Evolutionary conservation across 768 basidiomycete species (phyloP).

Genomic region (Amanita subjunquillea): DNA sequence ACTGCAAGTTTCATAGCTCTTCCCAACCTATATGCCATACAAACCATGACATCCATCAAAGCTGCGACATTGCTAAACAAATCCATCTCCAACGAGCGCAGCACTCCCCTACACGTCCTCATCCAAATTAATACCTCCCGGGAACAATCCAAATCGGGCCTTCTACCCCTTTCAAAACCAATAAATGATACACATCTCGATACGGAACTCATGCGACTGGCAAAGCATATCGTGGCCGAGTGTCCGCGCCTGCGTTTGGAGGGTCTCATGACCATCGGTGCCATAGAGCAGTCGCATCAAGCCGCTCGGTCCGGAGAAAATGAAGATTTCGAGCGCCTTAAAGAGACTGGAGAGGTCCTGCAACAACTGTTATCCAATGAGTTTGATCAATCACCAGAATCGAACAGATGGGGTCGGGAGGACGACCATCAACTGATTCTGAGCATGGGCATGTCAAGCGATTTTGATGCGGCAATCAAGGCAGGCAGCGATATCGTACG

Average conservation of each 20-base stretch:
- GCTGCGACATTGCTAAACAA: conserved; percentile 74
- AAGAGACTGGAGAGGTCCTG: conserved; percentile 51
- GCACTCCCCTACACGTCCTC: conserved; percentile 63
- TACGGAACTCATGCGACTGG: conserved; percentile 56
- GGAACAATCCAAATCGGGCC: conserved; percentile 86
- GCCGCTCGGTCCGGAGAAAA: conserved; percentile 36
- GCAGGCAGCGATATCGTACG: conserved; percentile 83
- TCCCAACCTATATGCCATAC: conserved; percentile 79
- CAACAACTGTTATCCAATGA: conserved; percentile 29
- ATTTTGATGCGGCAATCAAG: conserved; percentile 79
- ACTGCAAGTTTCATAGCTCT: conserved; percentile 42
- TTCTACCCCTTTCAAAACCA: conserved; percentile 39
- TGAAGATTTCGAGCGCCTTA: conserved; percentile 68
- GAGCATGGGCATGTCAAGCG: conserved; percentile 97
- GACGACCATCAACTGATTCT: conserved; percentile 40
- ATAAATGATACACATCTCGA: conserved; percentile 14
- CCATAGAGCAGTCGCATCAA: conserved; percentile 56
- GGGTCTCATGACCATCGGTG: conserved; percentile 96
- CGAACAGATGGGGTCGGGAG: conserved; percentile 36
- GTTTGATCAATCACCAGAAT: conserved; percentile 10
- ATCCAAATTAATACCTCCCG: conserved; percentile 94
- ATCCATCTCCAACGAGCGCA: conserved; percentile 46
- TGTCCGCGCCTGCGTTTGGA: conserved; percentile 73
- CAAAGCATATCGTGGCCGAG: conserved; percentile 51
- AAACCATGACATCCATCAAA: conserved; percentile 78